phyloP scores from a whole-genome alignment of 768 basidiomycete genomes.

The Auricularia heimuer region DNA sequence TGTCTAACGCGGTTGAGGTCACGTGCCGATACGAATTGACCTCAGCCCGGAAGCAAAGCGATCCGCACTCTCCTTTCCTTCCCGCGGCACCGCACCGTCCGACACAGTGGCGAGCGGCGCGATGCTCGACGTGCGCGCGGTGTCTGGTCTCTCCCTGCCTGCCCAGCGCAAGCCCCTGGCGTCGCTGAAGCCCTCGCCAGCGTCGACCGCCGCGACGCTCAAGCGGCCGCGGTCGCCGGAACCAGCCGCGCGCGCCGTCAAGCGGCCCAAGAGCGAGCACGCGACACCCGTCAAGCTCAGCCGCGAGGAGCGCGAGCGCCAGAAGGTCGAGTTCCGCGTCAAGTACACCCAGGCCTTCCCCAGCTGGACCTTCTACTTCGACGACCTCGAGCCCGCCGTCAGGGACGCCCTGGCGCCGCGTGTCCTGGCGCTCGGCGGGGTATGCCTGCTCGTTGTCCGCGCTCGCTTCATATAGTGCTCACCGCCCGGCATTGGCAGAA shows the following conservation, averaged over 20 bases:
- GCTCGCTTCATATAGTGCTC: background rate
- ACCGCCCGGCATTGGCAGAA: constrained; percentile 34
- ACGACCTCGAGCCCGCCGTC: constrained; percentile 39
- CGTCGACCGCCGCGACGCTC: background rate
- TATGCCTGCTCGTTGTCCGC: constrained; percentile 32
- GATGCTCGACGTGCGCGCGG: background rate
- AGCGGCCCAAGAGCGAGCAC: background rate
- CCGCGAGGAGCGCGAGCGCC: constrained; percentile 41
- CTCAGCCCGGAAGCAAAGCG: background rate
- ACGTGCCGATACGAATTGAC: background rate
- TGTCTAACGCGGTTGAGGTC: no score
- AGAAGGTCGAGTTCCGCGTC: constrained; percentile 61
- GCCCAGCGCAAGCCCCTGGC: background rate
- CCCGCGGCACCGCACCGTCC: background rate
- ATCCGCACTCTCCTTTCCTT: background rate
- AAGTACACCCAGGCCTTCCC: constrained; percentile 87
- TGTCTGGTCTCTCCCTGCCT: background rate
- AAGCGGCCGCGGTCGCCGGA: background rate
- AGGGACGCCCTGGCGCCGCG: constrained; percentile 39
- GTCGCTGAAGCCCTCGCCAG: background rate
- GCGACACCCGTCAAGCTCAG: constrained; percentile 23
- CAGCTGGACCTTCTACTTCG: constrained; percentile 76
- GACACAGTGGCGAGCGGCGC: background rate
- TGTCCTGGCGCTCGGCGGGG: constrained; percentile 65
- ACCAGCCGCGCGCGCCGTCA: background rate